Evolutionary conservation across 2,329 filamentous ascomycete species (phyloP), one percentile per base, ranked within the genome.

Genomic region (Coniochaeta sp.): DNA sequence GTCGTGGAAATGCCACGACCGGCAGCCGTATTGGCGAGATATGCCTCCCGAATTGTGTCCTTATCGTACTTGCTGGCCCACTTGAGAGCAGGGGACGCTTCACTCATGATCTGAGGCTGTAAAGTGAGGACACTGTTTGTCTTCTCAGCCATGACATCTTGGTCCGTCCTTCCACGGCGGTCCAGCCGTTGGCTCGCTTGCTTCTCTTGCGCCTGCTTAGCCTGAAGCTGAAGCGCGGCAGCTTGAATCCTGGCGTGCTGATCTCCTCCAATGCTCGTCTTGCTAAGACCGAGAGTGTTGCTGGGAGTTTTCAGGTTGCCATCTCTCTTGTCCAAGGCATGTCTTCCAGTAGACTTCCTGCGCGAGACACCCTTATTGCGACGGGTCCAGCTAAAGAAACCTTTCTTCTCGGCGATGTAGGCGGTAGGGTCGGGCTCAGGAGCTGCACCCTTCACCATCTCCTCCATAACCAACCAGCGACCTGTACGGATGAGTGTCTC

Each of bases 1-100:
- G 45, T 48, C 24, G 45, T 68, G 1, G 72, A 74, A 18, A 72
- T 56, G 12, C 89, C 89, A 53, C 82, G 87, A 20, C 91, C 91
- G 38, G 87, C 84, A 57, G 77, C 82, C 47, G 72, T 74, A 63
- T 95, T 85, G 45, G 83, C 81, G 49, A 97, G 76, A 67, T 97
- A 97, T n/a, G 89, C 84, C 57, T 89, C 84, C 51, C 91, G 85
- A 56, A 95, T 86, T 7, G 86, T 77, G 61, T 94, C 85, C 70
- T 94, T 95, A 70, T 97, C 94, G 65, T 96, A 97, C 61, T 91
- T 91, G 67, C 79, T 92, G 28, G 92, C 90, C 94, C 94, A 99
- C 68, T 96, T 95, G 85, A 99, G 86, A 1, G 94, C 94, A 22
- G 91, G 88, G 8, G 88, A 94, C 16, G 91, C 92, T 66, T 96